Conservation (phyloP, 495 filamentous ascomycete genomes). For the Cetradonia linearis region DNA sequence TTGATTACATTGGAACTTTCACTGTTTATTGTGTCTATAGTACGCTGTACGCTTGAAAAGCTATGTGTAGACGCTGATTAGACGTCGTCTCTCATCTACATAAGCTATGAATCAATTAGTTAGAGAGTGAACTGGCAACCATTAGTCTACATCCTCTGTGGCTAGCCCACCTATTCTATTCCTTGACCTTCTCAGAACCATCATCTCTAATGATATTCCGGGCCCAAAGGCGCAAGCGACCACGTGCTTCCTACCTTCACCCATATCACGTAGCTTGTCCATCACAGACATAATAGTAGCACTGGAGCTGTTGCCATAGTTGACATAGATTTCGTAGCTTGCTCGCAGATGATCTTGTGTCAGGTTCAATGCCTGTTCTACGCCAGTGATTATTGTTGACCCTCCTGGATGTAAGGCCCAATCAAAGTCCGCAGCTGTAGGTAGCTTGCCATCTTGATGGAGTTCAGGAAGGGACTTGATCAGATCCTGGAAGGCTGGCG, state of each 20-base stretch:
- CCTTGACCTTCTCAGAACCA: slow-evolving; percentile 40
- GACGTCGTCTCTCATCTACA: not conserved
- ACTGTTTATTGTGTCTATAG: slow-evolving; percentile 1
- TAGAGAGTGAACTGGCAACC: not conserved
- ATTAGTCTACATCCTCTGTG: slow-evolving; percentile 17
- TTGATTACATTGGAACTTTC: not conserved
- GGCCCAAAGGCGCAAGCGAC: slow-evolving; percentile 59
- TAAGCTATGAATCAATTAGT: not conserved
- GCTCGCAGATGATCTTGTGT: slow-evolving; percentile 49
- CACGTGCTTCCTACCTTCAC: slow-evolving; percentile 42
- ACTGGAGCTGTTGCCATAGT: slow-evolving; percentile 52
- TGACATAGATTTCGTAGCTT: slow-evolving; percentile 52
- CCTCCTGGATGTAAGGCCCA: slow-evolving; percentile 64
- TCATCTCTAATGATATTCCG: slow-evolving; percentile 54
- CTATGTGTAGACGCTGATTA: not conserved
- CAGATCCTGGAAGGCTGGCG: slow-evolving; percentile 41
- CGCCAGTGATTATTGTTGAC: slow-evolving; percentile 50
- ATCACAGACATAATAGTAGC: slow-evolving; percentile 53
- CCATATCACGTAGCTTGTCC: slow-evolving; percentile 45
- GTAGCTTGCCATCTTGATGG: slow-evolving; percentile 30
- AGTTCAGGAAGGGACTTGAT: slow-evolving; percentile 35
- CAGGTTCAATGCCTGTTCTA: slow-evolving; percentile 44
- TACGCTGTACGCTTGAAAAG: not conserved
- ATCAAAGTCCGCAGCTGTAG: slow-evolving; percentile 44
- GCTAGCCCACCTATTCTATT: slow-evolving; percentile 10